Evolutionary conservation across 129 eudicot species (phyloP), one percentile per base, ranked within the genome.

Genomic region (Arctium minus): DNA sequence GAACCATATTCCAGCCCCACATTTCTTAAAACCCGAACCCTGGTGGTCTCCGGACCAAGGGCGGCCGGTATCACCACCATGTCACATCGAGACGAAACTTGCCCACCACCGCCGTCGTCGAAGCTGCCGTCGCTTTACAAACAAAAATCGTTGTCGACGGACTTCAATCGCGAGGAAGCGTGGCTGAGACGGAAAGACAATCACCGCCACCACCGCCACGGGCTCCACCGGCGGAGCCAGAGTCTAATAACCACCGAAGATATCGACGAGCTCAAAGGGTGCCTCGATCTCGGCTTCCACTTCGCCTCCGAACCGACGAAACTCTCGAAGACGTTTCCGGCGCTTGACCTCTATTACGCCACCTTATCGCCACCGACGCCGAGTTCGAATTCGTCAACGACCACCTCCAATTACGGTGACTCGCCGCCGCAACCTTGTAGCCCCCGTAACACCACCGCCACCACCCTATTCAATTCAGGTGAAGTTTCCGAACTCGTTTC

Each of bases 331-430:
- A 84, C 84, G 27, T 79, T 84, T 8, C 84, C 87, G 32, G 87
- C 87, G 29, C 83, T 84, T 13, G 84, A 79, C 48, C 87, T 84
- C 76, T 79, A 84, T 68, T 84, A 84, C 70, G 87, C 87, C 62
- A 84, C 84, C 17, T 73, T 79, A 44, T 72, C 70, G 0, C 74
- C 78, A 4, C 75, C 83, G 1, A 40, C 83, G 5, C 22, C 86
- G 3, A 78, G 86, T 22, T 64, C 76, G 39, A 42, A 80, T 44
- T 64, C 80, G 10, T 73, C 83, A 1, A 9, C 87, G 15, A 65
- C 83, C 4, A 73, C 80, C 10, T 84, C 86, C 22, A 77, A 44
- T 29, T 70, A 12, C 53, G 82, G 86, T 6, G 86, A 83, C 78
- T 83, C 87, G 44, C 84, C 87, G 8, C 76, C 40, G 7, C 83